Evolutionary conservation across 2,329 filamentous ascomycete species (phyloP).

Genomic region (Zasmidium citrigriseum): DNA sequence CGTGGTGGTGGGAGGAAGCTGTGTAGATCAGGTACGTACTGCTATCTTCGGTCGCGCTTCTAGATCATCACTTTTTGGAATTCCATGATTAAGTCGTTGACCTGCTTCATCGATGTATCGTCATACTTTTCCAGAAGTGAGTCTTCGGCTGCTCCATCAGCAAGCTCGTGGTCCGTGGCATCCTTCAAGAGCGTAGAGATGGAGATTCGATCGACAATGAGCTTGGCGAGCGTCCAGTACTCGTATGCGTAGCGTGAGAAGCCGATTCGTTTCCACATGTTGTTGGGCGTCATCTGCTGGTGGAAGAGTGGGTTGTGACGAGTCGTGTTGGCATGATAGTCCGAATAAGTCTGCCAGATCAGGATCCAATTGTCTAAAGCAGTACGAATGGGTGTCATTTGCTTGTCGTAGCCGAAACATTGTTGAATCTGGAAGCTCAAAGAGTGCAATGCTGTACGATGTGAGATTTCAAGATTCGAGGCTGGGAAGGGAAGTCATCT

Average conservation of each 20-base stretch:
- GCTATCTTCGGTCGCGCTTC: background rate
- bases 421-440: slow-evolving; percentile 11
- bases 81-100: slow-evolving; percentile 8
- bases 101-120: slow-evolving; percentile 9
- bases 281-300: background rate
- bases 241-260: slow-evolving; percentile 5
- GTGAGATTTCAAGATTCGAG: background rate
- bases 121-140: slow-evolving; percentile 9
- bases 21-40: background rate
- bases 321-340: background rate
- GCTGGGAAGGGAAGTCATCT: background rate
- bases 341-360: background rate
- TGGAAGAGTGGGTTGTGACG: background rate
- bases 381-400: slow-evolving; percentile 4
- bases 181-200: background rate
- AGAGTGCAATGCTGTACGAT: slow-evolving; percentile 5
- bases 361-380: slow-evolving; percentile 8
- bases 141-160: background rate
- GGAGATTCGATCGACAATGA: slow-evolving; percentile 5
- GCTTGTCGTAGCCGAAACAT: slow-evolving; percentile 3
- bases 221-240: slow-evolving; percentile 10
- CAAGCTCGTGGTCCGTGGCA: background rate
- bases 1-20: slow-evolving; percentile 1
- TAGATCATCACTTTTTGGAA: slow-evolving; percentile 8
- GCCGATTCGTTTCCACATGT: slow-evolving; percentile 5